These are phyloP conservation scores for Cicer arietinum DNA, from an alignment of 306 rosid species.

Conservation along the genomic window DNA sequence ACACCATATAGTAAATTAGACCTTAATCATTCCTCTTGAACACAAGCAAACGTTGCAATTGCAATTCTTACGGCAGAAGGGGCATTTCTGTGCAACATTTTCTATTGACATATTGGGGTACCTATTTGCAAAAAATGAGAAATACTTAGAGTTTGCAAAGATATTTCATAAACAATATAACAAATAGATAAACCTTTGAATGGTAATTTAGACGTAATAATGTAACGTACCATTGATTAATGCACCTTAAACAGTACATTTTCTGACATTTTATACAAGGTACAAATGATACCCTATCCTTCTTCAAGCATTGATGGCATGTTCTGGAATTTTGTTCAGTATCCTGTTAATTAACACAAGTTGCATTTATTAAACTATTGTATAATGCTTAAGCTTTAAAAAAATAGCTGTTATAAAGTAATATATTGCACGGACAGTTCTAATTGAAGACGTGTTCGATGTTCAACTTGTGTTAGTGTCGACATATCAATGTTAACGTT, in stretches of 20 bases:
- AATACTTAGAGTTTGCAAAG: constrained; percentile 4
- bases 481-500: no score
- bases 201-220: constrained; percentile 9
- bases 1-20: constrained; percentile 36
- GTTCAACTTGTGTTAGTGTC: no score
- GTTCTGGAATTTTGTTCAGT: constrained; percentile 4
- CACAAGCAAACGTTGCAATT: constrained; percentile 76
- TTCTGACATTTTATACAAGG: constrained; percentile 64
- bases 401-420: background rate
- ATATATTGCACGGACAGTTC: no score
- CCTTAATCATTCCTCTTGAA: constrained; percentile 63
- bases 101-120: constrained; percentile 55
- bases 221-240: constrained; percentile 59
- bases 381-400: background rate
- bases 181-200: background rate
- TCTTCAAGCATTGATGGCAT: constrained; percentile 79
- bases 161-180: constrained; percentile 1
- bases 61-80: constrained; percentile 65
- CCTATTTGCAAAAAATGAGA: constrained; percentile 49
- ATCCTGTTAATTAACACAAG: constrained; percentile 41
- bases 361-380: background rate
- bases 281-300: constrained; percentile 42
- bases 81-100: constrained; percentile 56
- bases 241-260: constrained; percentile 64
- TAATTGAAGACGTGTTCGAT: no score